Conservation (phyloP, 2,329 filamentous ascomycete species). For the Xylaria sp. region DNA sequence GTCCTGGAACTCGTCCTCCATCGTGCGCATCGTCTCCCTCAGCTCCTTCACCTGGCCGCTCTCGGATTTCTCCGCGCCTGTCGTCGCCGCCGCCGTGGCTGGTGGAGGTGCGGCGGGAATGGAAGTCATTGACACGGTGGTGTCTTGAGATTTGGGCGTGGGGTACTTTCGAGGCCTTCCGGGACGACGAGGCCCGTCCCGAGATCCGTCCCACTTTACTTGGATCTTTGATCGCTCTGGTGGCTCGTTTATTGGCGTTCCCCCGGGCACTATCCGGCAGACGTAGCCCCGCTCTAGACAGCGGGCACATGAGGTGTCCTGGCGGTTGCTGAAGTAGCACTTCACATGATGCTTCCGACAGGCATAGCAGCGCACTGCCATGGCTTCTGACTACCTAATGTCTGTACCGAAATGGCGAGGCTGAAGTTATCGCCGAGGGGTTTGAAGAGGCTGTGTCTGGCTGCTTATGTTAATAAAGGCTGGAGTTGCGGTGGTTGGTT, state of each 20-base stretch:
- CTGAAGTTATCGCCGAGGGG: not conserved
- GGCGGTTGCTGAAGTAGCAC: constrained; percentile 7
- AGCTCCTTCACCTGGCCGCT: not conserved
- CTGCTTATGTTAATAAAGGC: too few species aligned
- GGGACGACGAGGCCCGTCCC: not conserved
- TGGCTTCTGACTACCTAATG: too few species aligned
- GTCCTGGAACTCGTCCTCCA: constrained; percentile 23
- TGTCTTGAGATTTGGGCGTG: too few species aligned
- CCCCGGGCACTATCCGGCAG: constrained; percentile 1
- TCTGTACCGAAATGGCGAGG: not conserved
- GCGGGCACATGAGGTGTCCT: constrained; percentile 5
- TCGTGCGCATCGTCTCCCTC: constrained; percentile 3
- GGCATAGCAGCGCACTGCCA: not conserved
- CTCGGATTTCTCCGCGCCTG: too few species aligned
- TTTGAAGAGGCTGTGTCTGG: too few species aligned
- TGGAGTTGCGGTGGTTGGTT: too few species aligned
- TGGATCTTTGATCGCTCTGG: not conserved
- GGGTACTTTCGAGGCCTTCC: too few species aligned
- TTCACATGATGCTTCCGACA: not conserved
- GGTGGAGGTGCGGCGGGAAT: not conserved
- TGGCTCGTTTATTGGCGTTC: not conserved
- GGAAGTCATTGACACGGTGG: too few species aligned
- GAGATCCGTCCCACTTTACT: too few species aligned
- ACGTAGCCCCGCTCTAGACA: constrained; percentile 8
- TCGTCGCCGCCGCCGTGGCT: too few species aligned